Evolutionary conservation across 169 alveolate genomes (phyloP), one percentile per base, ranked within the genome.

Genomic region (Pseudocohnilembus persalinus): DNA sequence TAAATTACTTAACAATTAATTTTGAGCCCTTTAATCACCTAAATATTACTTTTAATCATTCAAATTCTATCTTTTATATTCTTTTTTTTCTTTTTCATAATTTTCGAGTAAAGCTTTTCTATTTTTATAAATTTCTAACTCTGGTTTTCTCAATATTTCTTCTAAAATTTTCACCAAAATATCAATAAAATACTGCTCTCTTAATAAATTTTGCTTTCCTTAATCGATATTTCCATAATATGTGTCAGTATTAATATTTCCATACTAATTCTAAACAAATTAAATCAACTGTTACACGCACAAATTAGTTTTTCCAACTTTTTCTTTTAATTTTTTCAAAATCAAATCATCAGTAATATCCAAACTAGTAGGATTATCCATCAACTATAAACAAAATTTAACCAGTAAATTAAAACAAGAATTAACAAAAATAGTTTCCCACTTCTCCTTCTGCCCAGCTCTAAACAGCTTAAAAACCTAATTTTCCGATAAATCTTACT

Each of bases 161-260:
- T 78, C 78, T 15, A 86, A 75, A 29, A 86, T 73, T 28, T 86
- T 80, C 26, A 76, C 82, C 25, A 86, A 29, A 30, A 80, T 74
- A 75, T 86, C 90, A n/a, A 86, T 86, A 65, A 79, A 86, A 63
- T 80, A 81, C 49, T 86, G 65, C 64, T 86, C 90, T 74, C 83
- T 86, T 15, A 86, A 68, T 86, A 86, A 34, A 11, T 86, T 86
- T 34, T 86, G 65, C 81, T 85, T 79, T 31, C 31, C 64, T 20
- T 34, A 27, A 75, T 86, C 80, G 11, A 86, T 80, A 24, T 79
- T 80, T n/a, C 90, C 90, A 76, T 86, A 86, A 49, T 86, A 79
- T 65, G 79, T 74, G 74, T 86, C 90, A 24, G 83, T 77, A 81
- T 81, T 86, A 73, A 78, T 73, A 82, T 86, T 86, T 34, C 81